Evolutionary conservation across 2,329 filamentous ascomycete genomes (phyloP), one percentile per base, ranked within the genome.

Genomic region (Colletotrichum lini): DNA sequence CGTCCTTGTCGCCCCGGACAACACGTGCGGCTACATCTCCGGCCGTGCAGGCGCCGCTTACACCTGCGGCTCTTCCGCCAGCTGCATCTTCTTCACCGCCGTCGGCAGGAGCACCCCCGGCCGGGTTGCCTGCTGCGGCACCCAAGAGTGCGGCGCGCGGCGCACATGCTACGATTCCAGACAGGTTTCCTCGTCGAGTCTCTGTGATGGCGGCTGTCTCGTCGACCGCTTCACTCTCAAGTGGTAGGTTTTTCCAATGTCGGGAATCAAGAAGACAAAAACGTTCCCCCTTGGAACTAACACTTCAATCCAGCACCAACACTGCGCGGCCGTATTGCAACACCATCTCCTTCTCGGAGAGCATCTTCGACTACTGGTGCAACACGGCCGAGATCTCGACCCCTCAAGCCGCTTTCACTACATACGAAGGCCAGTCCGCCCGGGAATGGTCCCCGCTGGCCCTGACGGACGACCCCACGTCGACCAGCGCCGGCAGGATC

Each of bases 1-100:
- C 0, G 80, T 84, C 38, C 79, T 86, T n/a, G 75, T 85, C 65
- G 86, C 82, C 13, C 83, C 84, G 1, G 85, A 87, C 74, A 85
- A 86, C 71, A 87, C 84, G 0, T 88, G 87, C 70, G 87, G 86
- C 73, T 88, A 81, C 75, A 77, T 88, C 49, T 80, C 79, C 40
- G 86, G 82, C 42, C 79, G 78, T 38, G 65, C 79, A 15, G 84
- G 78, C 23, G 81, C 80, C 2, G 79, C 79, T 4, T 85, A 82
- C 73, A 82, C 79, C 15, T 88, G 86, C 72, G 75, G 75, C 16
- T 72, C 59, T 21, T 56, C 49, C 16, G 76, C 74, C 44, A 80
- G 76, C 21, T 88, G 86, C 62, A 82, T 83, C 45, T 80, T 87
- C 62, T 77, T 84, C 58, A 81, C 81, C 1, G 73, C 80, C 5